Evolutionary conservation across 1,139 yeast species (phyloP).

Genomic region (Debaryomyces fabryi): DNA sequence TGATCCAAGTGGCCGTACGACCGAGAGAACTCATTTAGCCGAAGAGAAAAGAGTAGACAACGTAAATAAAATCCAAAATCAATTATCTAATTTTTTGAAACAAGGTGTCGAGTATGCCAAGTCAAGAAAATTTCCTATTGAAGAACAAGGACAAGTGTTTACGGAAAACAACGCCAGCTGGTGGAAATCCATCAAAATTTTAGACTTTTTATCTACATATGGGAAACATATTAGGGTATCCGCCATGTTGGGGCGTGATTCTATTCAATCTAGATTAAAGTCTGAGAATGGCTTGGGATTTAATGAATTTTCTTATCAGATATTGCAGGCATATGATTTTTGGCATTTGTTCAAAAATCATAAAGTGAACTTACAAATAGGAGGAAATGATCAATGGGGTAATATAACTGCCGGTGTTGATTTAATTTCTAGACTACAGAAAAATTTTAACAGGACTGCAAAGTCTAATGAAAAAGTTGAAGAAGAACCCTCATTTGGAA

Average conservation of each 20-base stretch:
- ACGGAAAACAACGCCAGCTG: conserved; percentile 72
- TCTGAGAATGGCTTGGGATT: conserved; percentile 83
- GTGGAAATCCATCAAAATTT: conserved; percentile 80
- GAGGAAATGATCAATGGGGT: conserved; percentile 99
- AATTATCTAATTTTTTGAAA: conserved; percentile 60
- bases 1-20: conserved; percentile 89
- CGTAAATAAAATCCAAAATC: conserved; percentile 60
- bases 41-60: conserved; percentile 57
- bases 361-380: conserved; percentile 76
- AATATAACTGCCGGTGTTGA: conserved; percentile 96
- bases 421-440: conserved; percentile 66
- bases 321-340: conserved; percentile 92
- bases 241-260: conserved; percentile 88
- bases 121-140: conserved; percentile 52
- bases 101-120: conserved; percentile 66
- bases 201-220: conserved; percentile 73
- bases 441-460: conserved; percentile 18
- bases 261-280: conserved; percentile 72
- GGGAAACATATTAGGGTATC: conserved; percentile 83
- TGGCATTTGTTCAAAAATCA: conserved; percentile 71
- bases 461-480: conserved; percentile 15
- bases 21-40: conserved; percentile 68
- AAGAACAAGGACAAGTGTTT: conserved; percentile 39
- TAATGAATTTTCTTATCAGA: conserved; percentile 91
- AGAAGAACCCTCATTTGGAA: conserved; percentile 56